Evolutionary conservation across 2,329 filamentous ascomycete species (phyloP).

Genomic region (Diplodia scrobiculata): DNA sequence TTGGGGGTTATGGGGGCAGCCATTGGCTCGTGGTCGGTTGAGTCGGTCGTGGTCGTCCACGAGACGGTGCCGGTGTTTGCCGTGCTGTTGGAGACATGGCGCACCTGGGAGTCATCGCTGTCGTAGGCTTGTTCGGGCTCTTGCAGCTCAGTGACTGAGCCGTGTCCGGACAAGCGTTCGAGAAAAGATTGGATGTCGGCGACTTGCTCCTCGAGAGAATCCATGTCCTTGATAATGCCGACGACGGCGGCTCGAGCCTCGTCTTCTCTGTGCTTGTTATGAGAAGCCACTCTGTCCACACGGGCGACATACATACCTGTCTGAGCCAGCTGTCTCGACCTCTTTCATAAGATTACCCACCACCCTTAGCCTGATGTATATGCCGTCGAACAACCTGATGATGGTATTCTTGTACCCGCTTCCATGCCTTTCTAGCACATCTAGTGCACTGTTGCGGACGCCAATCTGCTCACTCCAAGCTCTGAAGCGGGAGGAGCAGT

Average conservation of each 20-base stretch:
- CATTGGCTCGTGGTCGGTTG: not conserved
- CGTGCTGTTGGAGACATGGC: slow-evolving; percentile 4
- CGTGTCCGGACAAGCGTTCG: not conserved
- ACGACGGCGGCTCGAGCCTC: not conserved
- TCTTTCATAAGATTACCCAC: slow-evolving; percentile 10
- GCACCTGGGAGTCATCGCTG: not conserved
- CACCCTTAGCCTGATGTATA: slow-evolving; percentile 3
- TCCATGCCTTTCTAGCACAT: not conserved
- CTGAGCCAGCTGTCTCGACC: not conserved
- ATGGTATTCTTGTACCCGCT: not conserved
- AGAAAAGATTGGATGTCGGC: not conserved
- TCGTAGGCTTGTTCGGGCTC: not conserved
- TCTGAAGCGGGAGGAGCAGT: not conserved
- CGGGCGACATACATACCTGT: not conserved
- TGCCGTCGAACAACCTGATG: not conserved
- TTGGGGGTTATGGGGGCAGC: not conserved
- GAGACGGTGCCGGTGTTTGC: not conserved
- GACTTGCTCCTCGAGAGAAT: not conserved
- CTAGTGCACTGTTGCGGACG: not conserved
- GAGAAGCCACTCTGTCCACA: not conserved
- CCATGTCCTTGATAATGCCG: not conserved
- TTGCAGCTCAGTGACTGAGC: not conserved
- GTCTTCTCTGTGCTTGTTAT: not conserved
- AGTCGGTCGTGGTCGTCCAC: not conserved
- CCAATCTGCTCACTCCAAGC: slow-evolving; percentile 2